Base-by-base conservation (phyloP, 2,329 filamentous ascomycete species). In the Alternaria longipes region DNA sequence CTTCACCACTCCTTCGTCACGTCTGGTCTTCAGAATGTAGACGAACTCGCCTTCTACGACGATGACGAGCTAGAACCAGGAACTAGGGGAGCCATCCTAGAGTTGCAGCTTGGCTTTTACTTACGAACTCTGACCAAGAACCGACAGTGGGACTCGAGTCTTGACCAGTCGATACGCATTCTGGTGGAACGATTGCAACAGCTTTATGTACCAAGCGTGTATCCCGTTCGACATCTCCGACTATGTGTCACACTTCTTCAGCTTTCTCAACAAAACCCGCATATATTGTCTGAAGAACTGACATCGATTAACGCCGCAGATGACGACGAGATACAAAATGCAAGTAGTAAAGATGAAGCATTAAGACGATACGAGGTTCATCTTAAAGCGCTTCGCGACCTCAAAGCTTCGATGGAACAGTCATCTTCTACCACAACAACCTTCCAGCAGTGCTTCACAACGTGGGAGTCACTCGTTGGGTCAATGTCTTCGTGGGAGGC, bases 181-280 rank as follows among this genome's bases (percentile, higher is more conserved):
- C 54, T 80, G 9, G 47, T 64, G 4, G 51, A 67, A 14, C 54
- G 67, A 7, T 64, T 80, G 6, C 56, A 72, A 9, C 63, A 69
- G 3, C 46, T 80, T 11, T 81, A 81, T 38, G 36, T 53, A 3
- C 49, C 63, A 3, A 40, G 64, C 8, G 40, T 54, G 4, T 79
- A 73, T 50, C 79, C 79, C 2, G 50, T 81, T 38, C 72, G 78
- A 47, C 68, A 71, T 20, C 62, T 72, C 40, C 72, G 79, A 46
- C 59, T 73, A 18, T 62, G 45, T 6, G 53, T 72, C 8, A 50
- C 68, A 8, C 59, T 78, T 34, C 64, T 78, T 12, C 75, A 77
- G 49, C 64, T 79, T 34, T 84, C 83, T 8, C 85, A 87, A 3
- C 84, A 87, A 1, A 79, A 90, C 18, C 87, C 91, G 64, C 85